Conservation (phyloP, 306 rosid genomes). For the Carpinus fangiana region DNA sequence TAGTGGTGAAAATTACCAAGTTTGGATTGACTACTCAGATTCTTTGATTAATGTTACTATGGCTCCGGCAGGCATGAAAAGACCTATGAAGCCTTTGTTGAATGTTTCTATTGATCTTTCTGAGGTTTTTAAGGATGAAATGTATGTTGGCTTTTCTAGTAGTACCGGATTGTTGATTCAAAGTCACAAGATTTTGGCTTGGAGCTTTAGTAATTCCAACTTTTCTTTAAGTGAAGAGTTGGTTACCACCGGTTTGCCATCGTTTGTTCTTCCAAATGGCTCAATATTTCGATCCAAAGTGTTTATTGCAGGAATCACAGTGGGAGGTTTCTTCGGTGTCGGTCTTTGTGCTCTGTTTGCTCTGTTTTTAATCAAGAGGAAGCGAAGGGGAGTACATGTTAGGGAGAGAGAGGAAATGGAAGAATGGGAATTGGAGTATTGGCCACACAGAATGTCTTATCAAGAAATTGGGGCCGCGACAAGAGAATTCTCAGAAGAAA, state of each 20-base stretch:
- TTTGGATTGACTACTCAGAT: conserved; percentile 79
- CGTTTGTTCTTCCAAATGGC: conserved; percentile 70
- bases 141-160: conserved; percentile 82
- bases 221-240: conserved; percentile 56
- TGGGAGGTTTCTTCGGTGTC: conserved; percentile 38
- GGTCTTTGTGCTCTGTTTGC: conserved; percentile 36
- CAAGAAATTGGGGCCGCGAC: conserved; percentile 69
- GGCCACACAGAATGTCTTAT: conserved; percentile 76
- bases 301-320: conserved; percentile 52
- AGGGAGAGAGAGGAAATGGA: conserved; percentile 62
- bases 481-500: conserved; percentile 47
- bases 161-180: conserved; percentile 70
- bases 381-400: conserved; percentile 29
- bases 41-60: conserved; percentile 58
- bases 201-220: conserved; percentile 82
- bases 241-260: conserved; percentile 58
- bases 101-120: conserved; percentile 50
- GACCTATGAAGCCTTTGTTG: conserved; percentile 54
- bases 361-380: conserved; percentile 43
- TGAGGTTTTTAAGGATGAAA: conserved; percentile 68
- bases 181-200: conserved; percentile 72
- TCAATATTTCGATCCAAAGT: conserved; percentile 55
- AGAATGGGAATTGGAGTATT: conserved; percentile 91
- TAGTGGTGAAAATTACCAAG: conserved; percentile 72
- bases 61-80: conserved; percentile 56